These are phyloP conservation scores for Blastocrithidia nonstop DNA, from an alignment of 208 protist species.

Conservation along the genomic window DNA sequence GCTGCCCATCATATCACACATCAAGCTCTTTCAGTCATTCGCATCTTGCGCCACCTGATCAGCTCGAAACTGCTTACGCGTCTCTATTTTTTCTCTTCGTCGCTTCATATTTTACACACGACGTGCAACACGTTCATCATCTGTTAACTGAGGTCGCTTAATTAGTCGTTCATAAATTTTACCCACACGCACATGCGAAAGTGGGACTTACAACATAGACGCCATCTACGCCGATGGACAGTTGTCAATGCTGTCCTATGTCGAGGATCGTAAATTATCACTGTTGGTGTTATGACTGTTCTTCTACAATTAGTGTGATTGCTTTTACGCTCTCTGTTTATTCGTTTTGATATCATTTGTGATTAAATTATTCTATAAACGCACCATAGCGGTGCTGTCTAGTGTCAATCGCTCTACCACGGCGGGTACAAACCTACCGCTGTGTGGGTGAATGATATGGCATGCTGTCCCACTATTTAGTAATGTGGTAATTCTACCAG, in stretches of 20 bases:
- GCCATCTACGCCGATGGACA: neutral
- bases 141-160: slow-evolving; percentile 21
- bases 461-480: slow-evolving; percentile 39
- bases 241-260: neutral
- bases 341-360: slow-evolving; percentile 5
- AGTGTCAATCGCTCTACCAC: slow-evolving; percentile 59
- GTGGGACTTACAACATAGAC: slow-evolving; percentile 34
- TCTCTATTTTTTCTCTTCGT: slow-evolving; percentile 28
- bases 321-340: too few species aligned
- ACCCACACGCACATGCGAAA: slow-evolving; percentile 41
- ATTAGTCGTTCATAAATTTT: slow-evolving; percentile 45
- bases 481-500: slow-evolving; percentile 6
- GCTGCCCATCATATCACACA: slow-evolving; percentile 36
- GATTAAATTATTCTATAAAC: slow-evolving; percentile 5
- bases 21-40: slow-evolving; percentile 52
- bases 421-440: slow-evolving; percentile 16
- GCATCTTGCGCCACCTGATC: slow-evolving; percentile 37
- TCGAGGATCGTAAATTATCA: too few species aligned
- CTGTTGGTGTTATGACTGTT: too few species aligned
- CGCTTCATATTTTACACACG: slow-evolving; percentile 18
- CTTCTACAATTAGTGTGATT: too few species aligned
- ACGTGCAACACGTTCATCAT: slow-evolving; percentile 22
- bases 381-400: slow-evolving; percentile 35
- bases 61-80: slow-evolving; percentile 18
- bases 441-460: slow-evolving; percentile 39